Evolutionary conservation across 2,329 filamentous ascomycete genomes (phyloP), one percentile per base, ranked within the genome.

Genomic region (Xenosphaeropsis pyriputrescens): DNA sequence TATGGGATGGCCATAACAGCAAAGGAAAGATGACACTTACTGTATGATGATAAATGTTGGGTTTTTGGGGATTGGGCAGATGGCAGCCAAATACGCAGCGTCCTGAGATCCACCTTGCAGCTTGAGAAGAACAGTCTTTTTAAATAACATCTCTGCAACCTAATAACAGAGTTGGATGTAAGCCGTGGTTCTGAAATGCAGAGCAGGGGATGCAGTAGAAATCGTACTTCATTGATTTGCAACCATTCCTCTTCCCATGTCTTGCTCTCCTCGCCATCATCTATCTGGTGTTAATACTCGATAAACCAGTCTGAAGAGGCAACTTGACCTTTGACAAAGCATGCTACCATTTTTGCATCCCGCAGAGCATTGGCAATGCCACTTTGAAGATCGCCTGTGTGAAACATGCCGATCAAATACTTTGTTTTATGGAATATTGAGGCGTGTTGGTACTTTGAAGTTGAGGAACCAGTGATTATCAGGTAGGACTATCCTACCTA

Each of bases 41-140:
- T 78, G 75, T 48, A 94, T 88, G 15, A 93, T 64, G 13, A 94
- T 70, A 7, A 94, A 60, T 2, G 81, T 81, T 0, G 89, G 88
- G n/a, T 75, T 75, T 46, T 75, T 75, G 1, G 74, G 70, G n/a
- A 94, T 63, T 0, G 85, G 83, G 50, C 85, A 93, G 50, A 94
- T 83, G 34, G 84, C 83, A 8, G 78, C 72, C 12, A 96, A 65
- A 50, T 85, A 93, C 5, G 72, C 76, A 8, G 85, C 85, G 62
- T 94, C 86, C 46, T 81, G 72, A 2, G 82, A 86, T 16, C 79
- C 83, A 14, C 78, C 75, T 26, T 67, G 59, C 16, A 95, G 65
- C 36, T 79, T 73, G 16, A 95, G 64, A 6, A 79, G 61, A 15
- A 95, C 66, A 2, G 84, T 72, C 50, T 77, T 72, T 29, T 68